These are phyloP conservation scores for Thelephora terrestris DNA, from an alignment of 1,284 basidiomycete species.

Conservation along the genomic window DNA sequence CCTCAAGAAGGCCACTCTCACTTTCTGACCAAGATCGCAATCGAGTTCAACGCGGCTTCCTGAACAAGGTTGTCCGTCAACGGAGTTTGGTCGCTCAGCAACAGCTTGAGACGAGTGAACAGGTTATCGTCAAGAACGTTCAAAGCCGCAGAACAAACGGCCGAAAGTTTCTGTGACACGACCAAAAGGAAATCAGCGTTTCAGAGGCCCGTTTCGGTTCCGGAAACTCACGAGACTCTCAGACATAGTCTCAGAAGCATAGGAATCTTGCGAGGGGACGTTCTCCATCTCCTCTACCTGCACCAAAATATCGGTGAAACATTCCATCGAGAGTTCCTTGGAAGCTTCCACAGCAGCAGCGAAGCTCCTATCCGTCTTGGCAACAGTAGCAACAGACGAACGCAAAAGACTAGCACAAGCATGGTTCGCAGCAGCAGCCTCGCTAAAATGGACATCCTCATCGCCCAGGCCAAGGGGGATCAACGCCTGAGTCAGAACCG, in stretches of 20 bases:
- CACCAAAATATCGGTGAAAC: constrained; percentile 60
- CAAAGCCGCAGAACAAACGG: constrained; percentile 73
- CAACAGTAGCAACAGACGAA: constrained; percentile 32
- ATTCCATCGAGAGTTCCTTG: constrained; percentile 53
- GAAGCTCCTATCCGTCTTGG: constrained; percentile 31
- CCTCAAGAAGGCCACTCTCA: constrained; percentile 24
- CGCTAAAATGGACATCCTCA: constrained; percentile 30
- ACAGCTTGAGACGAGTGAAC: constrained; percentile 59
- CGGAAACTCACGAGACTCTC: constrained; percentile 49
- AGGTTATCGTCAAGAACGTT: constrained; percentile 62
- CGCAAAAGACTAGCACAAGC: constrained; percentile 67
- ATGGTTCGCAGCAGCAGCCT: constrained; percentile 72
- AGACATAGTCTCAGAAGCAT: constrained; percentile 81
- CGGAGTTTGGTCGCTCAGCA: constrained; percentile 77
- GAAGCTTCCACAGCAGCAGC: constrained; percentile 36
- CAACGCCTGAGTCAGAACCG: constrained; percentile 69
- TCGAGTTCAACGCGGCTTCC: constrained; percentile 78
- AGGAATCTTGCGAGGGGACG: constrained; percentile 71
- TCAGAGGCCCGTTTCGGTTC: neutral
- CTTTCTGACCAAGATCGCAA: constrained; percentile 77
- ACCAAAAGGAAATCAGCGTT: neutral
- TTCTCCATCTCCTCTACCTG: constrained; percentile 75
- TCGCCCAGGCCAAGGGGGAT: constrained; percentile 21
- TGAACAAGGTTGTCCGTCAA: constrained; percentile 75
- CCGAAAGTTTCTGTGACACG: constrained; percentile 68